Percentiles rank a stretch among this genome's conserved stretches.
These are phyloP conservation scores for Metschnikowia vanudenii DNA, from an alignment of 805 yeast genomes.

Conservation along the genomic window DNA sequence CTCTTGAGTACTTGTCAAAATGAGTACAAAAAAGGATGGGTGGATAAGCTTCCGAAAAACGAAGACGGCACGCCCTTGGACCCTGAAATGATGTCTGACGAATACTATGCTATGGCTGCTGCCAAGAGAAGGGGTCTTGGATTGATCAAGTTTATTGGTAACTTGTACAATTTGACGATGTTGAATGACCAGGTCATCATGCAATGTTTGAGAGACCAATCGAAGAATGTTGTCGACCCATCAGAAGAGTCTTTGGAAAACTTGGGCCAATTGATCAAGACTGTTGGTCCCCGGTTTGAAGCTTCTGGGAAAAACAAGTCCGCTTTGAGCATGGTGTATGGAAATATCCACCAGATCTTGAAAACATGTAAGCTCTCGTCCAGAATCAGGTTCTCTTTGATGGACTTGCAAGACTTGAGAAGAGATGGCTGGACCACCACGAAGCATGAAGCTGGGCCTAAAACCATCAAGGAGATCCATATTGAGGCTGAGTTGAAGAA, in stretches of 20 bases:
- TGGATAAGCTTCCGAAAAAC: no score
- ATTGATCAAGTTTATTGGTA: no score
- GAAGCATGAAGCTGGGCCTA: slow-evolving; percentile 78
- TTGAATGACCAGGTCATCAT: slow-evolving; percentile 31
- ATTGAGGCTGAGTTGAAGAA: slow-evolving; percentile 71
- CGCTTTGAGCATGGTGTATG: slow-evolving; percentile 59
- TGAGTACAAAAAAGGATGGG: background rate
- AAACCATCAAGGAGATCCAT: slow-evolving; percentile 87
- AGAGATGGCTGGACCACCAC: slow-evolving; percentile 61
- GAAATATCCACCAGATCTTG: slow-evolving; percentile 49
- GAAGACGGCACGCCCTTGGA: slow-evolving; percentile 24
- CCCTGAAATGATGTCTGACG: slow-evolving; percentile 21
- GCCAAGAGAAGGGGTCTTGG: no score
- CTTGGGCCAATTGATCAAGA: no score
- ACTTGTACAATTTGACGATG: no score
- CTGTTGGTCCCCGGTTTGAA: no score
- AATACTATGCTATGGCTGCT: no score
- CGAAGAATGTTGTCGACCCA: no score
- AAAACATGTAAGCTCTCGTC: slow-evolving; percentile 51
- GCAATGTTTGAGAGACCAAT: no score
- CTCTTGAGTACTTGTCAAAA: slow-evolving; percentile 83
- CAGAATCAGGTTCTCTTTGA: slow-evolving; percentile 78
- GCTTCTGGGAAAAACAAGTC: slow-evolving; percentile 36
- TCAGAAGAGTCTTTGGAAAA: no score
- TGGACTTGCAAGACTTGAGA: slow-evolving; percentile 84